These are phyloP conservation scores for Fusarium armeniacum DNA, from an alignment of 2,329 filamentous ascomycete genomes.

Conservation along the genomic window DNA sequence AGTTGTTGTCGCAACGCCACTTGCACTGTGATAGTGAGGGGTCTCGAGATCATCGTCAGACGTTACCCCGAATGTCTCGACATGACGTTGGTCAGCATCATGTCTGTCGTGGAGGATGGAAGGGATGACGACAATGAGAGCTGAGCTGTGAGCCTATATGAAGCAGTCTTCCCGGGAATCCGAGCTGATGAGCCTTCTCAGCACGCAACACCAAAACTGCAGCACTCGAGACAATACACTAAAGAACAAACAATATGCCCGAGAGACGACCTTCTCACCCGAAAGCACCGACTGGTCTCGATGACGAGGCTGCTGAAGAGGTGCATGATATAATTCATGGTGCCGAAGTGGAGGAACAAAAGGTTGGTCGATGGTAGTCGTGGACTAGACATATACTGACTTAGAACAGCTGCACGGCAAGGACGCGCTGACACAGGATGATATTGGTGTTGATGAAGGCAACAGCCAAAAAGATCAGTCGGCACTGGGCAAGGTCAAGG, in stretches of 20 bases:
- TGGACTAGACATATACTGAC: not conserved
- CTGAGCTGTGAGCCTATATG: constrained; percentile 37
- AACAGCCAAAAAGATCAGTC: constrained; percentile 21
- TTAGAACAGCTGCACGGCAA: constrained; percentile 43
- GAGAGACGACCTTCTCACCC: constrained; percentile 34
- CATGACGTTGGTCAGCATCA: constrained; percentile 51
- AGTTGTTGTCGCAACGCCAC: constrained; percentile 24
- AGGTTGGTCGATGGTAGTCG: constrained; percentile 7
- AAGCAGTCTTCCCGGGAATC: constrained; percentile 6
- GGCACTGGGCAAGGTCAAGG: constrained; percentile 50
- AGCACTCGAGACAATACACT: not conserved
- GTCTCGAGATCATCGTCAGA: constrained; percentile 33
- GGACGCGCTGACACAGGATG: constrained; percentile 44
- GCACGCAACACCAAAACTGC: not conserved
- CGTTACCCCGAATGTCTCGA: constrained; percentile 32
- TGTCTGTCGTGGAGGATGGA: constrained; percentile 18
- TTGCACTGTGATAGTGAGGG: constrained; percentile 48
- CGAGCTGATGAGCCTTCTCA: not conserved
- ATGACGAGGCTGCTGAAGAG: constrained; percentile 53
- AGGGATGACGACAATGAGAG: constrained; percentile 40
- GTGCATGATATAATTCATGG: constrained; percentile 54
- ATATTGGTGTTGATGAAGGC: constrained; percentile 28
- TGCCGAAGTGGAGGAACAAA: constrained; percentile 54
- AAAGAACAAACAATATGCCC: constrained; percentile 18
- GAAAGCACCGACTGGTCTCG: constrained; percentile 44